Evolutionary conservation across 495 filamentous ascomycete genomes (phyloP), one percentile per base, ranked within the genome.

Genomic region (Chaetomidium leptoderma): DNA sequence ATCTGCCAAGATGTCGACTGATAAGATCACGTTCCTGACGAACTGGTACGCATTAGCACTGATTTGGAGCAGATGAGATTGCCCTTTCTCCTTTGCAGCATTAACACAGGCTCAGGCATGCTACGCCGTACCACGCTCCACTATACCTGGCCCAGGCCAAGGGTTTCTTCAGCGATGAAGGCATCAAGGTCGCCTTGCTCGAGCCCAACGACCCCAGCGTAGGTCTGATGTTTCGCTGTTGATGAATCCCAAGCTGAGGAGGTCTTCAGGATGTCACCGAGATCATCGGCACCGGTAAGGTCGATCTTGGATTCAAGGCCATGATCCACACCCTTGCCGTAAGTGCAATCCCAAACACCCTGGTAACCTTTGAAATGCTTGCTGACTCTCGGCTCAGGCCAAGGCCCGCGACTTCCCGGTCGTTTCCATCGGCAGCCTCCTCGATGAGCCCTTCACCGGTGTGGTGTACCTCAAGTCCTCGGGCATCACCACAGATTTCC

Each of bases 291-390:
- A 84, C 80, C 61, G 81, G 81, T 57, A 87, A 86, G 66, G 80
- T 86, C 43, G 85, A 87, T 68, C 82, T 87, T 72, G 85, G 83
- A 35, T 87, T 87, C 78, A 88, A 88, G 68, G 85, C 85, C 56
- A 87, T 88, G 85, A 88, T 87, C 63, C 85, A 88, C 65, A 87
- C 85, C 26, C 76, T 87, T 55, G 83, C 83, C 43, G 83, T 83
- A 72, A 55, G 76, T 44, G 6, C 35, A 17, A 2, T 1, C 5
- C 0, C 29, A 6, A 17, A 11, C 2, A n/a, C n/a, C n/a, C n/a
- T n/a, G n/a, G n/a, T n/a, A n/a, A n/a, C 9, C 7, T 35, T 3
- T 10, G 26, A 0, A 7, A 0, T 33, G 2, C 11, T 13, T 50
- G 23, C 55, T 58, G 37, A 58, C 46, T 33, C 36, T 56, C 60